A percentile compares a stretch with the other conserved stretches of the same genome.
Conservation (phyloP, 768 basidiomycete species). For the Suillus subaureus region DNA sequence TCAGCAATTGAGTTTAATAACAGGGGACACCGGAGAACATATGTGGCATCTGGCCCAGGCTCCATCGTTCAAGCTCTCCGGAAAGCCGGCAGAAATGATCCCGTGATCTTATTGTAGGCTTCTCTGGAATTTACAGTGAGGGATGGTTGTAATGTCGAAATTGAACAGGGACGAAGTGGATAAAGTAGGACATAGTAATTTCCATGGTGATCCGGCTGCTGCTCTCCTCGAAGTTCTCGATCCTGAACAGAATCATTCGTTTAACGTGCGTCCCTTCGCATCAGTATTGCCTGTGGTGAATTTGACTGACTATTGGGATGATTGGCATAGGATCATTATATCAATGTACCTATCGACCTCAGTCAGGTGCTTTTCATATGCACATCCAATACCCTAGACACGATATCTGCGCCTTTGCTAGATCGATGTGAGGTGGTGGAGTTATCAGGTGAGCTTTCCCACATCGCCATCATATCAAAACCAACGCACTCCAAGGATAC, state of each 20-base stretch:
- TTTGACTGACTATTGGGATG: slow-evolving; percentile 2
- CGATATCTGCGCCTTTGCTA: slow-evolving; percentile 83
- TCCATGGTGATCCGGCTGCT: slow-evolving; percentile 91
- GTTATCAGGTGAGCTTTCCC: slow-evolving; percentile 55
- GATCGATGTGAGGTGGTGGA: slow-evolving; percentile 91
- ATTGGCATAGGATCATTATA: slow-evolving; percentile 76
- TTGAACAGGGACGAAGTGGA: slow-evolving; percentile 77
- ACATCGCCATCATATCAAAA: neutral
- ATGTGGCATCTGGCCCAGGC: slow-evolving; percentile 88
- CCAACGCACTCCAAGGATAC: slow-evolving; percentile 42
- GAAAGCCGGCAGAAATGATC: slow-evolving; percentile 79
- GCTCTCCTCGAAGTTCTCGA: slow-evolving; percentile 91
- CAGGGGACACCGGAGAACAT: slow-evolving; percentile 75
- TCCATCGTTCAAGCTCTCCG: slow-evolving; percentile 85
- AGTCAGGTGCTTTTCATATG: slow-evolving; percentile 91
- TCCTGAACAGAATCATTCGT: slow-evolving; percentile 88
- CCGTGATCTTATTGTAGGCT: slow-evolving; percentile 68
- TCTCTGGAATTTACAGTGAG: neutral
- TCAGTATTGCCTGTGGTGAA: neutral
- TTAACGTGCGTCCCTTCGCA: slow-evolving; percentile 53
- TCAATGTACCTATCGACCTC: slow-evolving; percentile 86
- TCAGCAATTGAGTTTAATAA: neutral
- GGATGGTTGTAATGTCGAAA: slow-evolving; percentile 1
- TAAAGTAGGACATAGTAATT: slow-evolving; percentile 84
- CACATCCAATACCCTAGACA: slow-evolving; percentile 88